These are phyloP conservation scores for Anethum foeniculum DNA, from an alignment of 140 eudicot species.

Conservation along the genomic window DNA sequence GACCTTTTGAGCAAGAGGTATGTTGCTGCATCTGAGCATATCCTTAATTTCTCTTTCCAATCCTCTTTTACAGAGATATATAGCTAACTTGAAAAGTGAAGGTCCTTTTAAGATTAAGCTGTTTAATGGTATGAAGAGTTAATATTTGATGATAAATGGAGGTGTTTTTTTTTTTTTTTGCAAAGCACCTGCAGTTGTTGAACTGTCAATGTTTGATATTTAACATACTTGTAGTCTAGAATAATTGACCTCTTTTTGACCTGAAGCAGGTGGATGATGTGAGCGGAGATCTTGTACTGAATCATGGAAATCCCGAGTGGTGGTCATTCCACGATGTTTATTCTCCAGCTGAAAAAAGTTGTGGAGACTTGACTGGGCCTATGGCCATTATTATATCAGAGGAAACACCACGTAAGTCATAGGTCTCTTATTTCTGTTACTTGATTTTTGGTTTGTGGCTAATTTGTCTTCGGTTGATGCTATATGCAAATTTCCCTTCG, in stretches of 20 bases:
- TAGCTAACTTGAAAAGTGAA: neutral
- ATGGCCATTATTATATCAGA: conserved; percentile 91
- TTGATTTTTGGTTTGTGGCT: neutral
- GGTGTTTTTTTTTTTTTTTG: neutral
- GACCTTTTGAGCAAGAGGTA: conserved; percentile 82
- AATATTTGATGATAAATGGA: neutral
- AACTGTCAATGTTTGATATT: neutral
- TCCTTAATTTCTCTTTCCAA: neutral
- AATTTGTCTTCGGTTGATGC: neutral
- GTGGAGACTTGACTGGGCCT: conserved; percentile 79
- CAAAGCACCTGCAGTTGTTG: neutral
- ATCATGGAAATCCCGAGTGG: conserved; percentile 61
- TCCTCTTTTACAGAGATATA: neutral
- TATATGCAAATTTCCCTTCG: neutral
- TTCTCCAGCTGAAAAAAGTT: conserved; percentile 42
- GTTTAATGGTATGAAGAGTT: neutral
- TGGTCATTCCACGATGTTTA: conserved; percentile 84
- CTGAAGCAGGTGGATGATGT: conserved; percentile 54
- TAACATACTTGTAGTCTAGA: neutral
- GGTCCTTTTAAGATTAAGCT: neutral
- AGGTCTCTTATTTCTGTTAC: neutral
- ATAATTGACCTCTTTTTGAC: neutral
- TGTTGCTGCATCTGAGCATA: neutral
- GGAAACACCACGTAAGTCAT: conserved; percentile 95
- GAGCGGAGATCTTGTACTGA: conserved; percentile 62